Evolutionary conservation across 2,329 filamentous ascomycete species (phyloP).

Genomic region (Penicillium sp.): DNA sequence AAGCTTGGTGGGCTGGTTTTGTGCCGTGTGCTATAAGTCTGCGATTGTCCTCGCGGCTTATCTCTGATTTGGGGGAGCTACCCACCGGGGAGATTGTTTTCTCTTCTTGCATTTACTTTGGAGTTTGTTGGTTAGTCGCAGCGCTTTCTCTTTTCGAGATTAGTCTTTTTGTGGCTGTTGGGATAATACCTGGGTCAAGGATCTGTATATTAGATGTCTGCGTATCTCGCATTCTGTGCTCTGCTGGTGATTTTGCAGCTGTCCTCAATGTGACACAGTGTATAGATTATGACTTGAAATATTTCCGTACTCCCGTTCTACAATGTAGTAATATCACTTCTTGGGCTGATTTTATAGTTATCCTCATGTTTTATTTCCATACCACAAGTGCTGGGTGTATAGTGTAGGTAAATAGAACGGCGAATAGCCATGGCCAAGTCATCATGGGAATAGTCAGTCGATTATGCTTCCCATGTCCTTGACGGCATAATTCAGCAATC

Average conservation of each 20-base stretch:
- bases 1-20: conserved; percentile 77
- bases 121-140: conserved; percentile 40
- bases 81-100: conserved; percentile 19
- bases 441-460: no score
- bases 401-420: neutral
- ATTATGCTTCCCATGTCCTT: neutral
- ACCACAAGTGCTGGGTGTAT: neutral
- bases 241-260: conserved; percentile 18
- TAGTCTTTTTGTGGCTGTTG: conserved; percentile 34
- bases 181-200: conserved; percentile 33
- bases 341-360: neutral
- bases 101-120: conserved; percentile 37
- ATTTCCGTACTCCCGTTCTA: conserved; percentile 6
- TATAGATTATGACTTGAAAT: conserved; percentile 29
- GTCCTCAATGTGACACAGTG: conserved; percentile 19
- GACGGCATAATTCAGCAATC: neutral
- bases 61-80: conserved; percentile 14
- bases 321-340: neutral
- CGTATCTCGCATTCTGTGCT: conserved; percentile 24
- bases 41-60: neutral
- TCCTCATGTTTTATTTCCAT: no score
- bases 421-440: neutral
- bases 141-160: conserved; percentile 32
- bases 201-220: conserved; percentile 42
- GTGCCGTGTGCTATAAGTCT: conserved; percentile 61